phyloP scores from a whole-genome alignment of 1,284 basidiomycete species.

The Ustilago bromivora region DNA sequence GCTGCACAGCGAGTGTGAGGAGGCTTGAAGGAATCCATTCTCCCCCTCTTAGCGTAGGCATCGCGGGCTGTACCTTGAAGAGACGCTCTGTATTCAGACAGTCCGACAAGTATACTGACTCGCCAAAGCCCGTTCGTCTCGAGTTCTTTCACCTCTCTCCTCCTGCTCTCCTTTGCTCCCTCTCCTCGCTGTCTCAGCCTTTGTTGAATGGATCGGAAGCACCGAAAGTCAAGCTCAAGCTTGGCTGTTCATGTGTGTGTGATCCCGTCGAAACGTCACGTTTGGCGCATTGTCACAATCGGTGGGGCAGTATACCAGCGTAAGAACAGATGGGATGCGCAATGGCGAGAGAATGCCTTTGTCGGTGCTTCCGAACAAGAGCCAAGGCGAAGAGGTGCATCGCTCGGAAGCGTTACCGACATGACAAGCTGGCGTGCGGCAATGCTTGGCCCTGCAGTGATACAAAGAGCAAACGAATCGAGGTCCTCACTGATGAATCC shows the following conservation, averaged over 20 bases:
- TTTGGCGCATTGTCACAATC: not conserved
- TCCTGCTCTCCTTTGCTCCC: not conserved
- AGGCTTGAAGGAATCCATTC: constrained; percentile 19
- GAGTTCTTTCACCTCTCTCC: not conserved
- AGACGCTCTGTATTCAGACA: constrained; percentile 6
- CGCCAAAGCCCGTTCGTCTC: constrained; percentile 9
- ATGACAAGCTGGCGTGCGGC: constrained; percentile 2
- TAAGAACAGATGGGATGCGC: constrained; percentile 7
- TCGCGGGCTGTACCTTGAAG: not conserved
- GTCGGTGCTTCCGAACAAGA: not conserved
- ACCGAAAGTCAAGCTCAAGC: constrained; percentile 2
- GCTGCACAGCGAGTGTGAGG: constrained; percentile 18
- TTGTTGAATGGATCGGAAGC: constrained; percentile 2
- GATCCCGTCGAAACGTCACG: not conserved
- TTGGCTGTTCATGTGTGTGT: not conserved
- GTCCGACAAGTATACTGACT: constrained; percentile 16
- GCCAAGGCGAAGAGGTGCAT: constrained; percentile 13
- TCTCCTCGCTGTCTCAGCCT: constrained; percentile 7
- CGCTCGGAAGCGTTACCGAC: constrained; percentile 17
- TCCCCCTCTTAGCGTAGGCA: constrained; percentile 24
- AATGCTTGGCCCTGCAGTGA: constrained; percentile 19
- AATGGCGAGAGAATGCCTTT: not conserved
- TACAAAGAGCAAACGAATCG: not conserved
- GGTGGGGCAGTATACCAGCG: not conserved
- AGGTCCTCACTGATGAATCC: not conserved